Percentiles rank a stretch among this genome's conserved stretches.
phyloP scores from a whole-genome alignment of 1,284 basidiomycete species.

The Cryptococcus sp. region DNA sequence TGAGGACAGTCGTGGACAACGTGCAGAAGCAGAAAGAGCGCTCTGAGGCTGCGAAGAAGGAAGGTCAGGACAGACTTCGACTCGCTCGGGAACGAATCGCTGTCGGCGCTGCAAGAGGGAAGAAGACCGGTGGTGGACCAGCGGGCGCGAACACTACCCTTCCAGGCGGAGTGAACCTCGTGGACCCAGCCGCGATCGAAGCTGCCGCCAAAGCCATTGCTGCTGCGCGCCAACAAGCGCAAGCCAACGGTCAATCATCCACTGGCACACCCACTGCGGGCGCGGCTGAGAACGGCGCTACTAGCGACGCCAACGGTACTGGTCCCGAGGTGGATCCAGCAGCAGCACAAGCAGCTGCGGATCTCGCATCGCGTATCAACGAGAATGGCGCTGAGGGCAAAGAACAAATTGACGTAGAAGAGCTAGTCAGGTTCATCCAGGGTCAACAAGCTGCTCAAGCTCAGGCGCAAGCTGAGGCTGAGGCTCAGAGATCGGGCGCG shows the following conservation, averaged over 20 bases:
- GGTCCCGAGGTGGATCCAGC: too few relatives aligned
- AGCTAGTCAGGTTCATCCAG: slow-evolving; percentile 55
- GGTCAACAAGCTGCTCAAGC: slow-evolving; percentile 28
- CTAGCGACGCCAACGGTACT: neutral
- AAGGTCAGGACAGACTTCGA: slow-evolving; percentile 38
- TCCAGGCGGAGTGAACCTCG: slow-evolving; percentile 12
- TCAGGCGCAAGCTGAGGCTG: slow-evolving; percentile 4
- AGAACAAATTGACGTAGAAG: slow-evolving; percentile 49
- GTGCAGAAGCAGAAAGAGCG: slow-evolving; percentile 46
- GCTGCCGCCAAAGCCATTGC: slow-evolving; percentile 13
- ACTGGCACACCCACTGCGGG: slow-evolving; percentile 17
- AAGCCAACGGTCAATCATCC: slow-evolving; percentile 14
- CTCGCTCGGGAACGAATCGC: slow-evolving; percentile 36
- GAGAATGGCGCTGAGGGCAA: slow-evolving; percentile 24
- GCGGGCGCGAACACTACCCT: slow-evolving; percentile 3
- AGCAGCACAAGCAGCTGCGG: too few relatives aligned
- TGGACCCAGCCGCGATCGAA: slow-evolving; percentile 13
- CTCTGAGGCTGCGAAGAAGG: slow-evolving; percentile 44
- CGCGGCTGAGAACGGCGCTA: slow-evolving; percentile 16
- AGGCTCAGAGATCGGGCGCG: neutral
- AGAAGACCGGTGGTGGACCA: slow-evolving; percentile 4
- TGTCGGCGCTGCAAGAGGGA: neutral
- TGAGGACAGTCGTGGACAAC: slow-evolving; percentile 50
- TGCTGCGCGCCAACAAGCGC: slow-evolving; percentile 13
- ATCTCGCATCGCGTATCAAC: too few relatives aligned